Percentiles rank a stretch among this genome's conserved stretches.
These are phyloP conservation scores for Ocimum tenuiflorum DNA, from an alignment of 257 asterid species.

Conservation along the genomic window DNA sequence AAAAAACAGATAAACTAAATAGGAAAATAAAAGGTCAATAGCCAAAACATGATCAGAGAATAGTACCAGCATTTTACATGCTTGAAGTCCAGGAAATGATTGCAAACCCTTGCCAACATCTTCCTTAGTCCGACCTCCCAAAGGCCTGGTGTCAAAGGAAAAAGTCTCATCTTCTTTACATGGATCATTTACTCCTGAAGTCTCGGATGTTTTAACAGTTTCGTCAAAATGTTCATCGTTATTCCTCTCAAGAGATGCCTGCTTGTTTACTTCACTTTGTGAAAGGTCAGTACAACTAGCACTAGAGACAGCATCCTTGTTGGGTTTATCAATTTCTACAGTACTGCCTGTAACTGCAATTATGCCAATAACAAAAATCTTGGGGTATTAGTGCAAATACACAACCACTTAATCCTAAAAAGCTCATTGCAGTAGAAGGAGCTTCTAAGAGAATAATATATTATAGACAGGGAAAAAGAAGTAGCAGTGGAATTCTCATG, in stretches of 20 bases:
- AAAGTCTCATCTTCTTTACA: constrained; percentile 48
- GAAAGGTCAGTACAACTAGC: constrained; percentile 28
- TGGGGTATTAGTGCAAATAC: constrained; percentile 4
- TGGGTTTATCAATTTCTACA: constrained; percentile 29
- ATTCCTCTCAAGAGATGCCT: constrained; percentile 18
- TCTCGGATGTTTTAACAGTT: constrained; percentile 19
- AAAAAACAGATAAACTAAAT: background rate
- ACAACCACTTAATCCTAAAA: background rate
- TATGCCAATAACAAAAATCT: constrained; percentile 12
- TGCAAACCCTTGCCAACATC: constrained; percentile 32
- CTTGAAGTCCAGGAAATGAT: constrained; percentile 38
- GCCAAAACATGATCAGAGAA: constrained; percentile 4
- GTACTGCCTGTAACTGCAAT: constrained; percentile 42
- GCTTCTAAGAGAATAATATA: constrained; percentile 2
- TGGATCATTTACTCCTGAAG: constrained; percentile 31
- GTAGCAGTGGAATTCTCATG: no score
- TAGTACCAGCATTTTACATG: constrained; percentile 47
- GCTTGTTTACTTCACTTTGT: constrained; percentile 26
- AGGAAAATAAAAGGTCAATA: background rate
- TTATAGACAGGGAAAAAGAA: background rate
- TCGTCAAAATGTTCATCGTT: constrained; percentile 24
- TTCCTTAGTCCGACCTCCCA: constrained; percentile 40
- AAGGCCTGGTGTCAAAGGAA: constrained; percentile 49
- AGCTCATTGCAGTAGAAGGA: background rate
- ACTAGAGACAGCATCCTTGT: constrained; percentile 24